Base-by-base conservation (phyloP, 148 eudicot genomes). In the Cornus suecica region DNA sequence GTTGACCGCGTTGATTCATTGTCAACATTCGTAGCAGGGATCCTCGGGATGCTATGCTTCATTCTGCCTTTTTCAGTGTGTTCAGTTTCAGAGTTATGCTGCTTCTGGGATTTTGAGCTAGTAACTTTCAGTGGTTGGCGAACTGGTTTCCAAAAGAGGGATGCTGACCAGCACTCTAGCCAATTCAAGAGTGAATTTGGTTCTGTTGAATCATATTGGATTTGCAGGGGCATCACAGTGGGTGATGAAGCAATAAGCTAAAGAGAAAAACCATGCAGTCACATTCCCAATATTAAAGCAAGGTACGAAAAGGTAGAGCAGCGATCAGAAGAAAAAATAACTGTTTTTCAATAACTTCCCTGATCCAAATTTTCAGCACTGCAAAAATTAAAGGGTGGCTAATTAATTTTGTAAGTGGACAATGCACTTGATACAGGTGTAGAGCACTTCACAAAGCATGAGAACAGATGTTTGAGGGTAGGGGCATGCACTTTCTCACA, bases 201-300 rank as follows among this genome's bases (percentile, higher is more conserved):
- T 51, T 88, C 85, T 24, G 81, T 45, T 9, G 77, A 74, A 51
- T 84, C 88, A 79, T 88, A 88, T 73, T 86, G 91, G 80, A 86
- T 81, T 72, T 80, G 84, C 65, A 88, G 80, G 73, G 91, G 81
- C 80, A 81, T 81, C 51, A 82, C 82, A n/a, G 72, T 75, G 30
- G 89, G 86, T 75, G 82, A 81, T 77, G 91, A 82, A 70, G 88
- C 88, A 74, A 88, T 82, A 75, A 88, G 88, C 91, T 88, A 69
- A 13, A 67, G 29, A 25, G 13, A 56, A 16, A 45, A 71, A 15
- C 18, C 62, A 64, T 23, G 22, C 34, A 30, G 74, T 71, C 75
- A 64, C 24, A 23, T 64, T 42, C n/a, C 26, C 24, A 42, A 41
- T 27, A 11, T 18, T 18, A 58, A 42, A 65, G 10, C 23, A 18